Evolutionary conservation across 306 rosid species (phyloP), one percentile per base, ranked within the genome.

Genomic region (Corylus avellana): DNA sequence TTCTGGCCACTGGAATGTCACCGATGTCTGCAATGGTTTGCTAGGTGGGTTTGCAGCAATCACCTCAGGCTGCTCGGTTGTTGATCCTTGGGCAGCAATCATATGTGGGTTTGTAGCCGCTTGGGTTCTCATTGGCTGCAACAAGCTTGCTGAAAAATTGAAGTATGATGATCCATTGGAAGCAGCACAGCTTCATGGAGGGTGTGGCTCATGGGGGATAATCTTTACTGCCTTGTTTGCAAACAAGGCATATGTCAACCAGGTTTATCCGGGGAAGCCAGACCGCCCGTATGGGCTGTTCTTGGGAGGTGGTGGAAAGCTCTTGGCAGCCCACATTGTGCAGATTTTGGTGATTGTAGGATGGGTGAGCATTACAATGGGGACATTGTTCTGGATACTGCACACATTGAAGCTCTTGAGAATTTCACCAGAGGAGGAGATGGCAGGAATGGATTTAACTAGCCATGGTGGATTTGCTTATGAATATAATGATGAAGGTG

Each of bases 1-100:
- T 7, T 94, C 98, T 0, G 98, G 97, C 2, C 92, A 88, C 8
- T 90, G 94, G 94, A 86, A 86, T 67, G 86, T 88, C 0, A 85
- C 83, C 0, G 91, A 86, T 32, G 92, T 90, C 9, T 90, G 94
- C 78, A 88, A 90, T 16, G 90, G 92, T 9, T 69, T 88, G 78
- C 81, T 90, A 37, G 92, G 92, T n/a, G 92, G 91, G 16, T 90
- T 86, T 57, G 90, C 94, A 8, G 89, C 94, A 6, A 83, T 90
- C 22, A 90, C 89, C 0, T 66, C 83, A 9, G 92, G 94, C 39
- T 90, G 92, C 66, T 77, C 92, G 0, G 88, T 88, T 18, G 91
- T 90, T 16, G 89, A 90, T 27, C 91, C 92, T 1, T 90, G 92
- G 91, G 94, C 91, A 2, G 91, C 91, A 17, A 85, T 88, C 5